Evolutionary conservation across 2,329 filamentous ascomycete species (phyloP), one percentile per base, ranked within the genome.

Genomic region (Fusarium oxysporum): DNA sequence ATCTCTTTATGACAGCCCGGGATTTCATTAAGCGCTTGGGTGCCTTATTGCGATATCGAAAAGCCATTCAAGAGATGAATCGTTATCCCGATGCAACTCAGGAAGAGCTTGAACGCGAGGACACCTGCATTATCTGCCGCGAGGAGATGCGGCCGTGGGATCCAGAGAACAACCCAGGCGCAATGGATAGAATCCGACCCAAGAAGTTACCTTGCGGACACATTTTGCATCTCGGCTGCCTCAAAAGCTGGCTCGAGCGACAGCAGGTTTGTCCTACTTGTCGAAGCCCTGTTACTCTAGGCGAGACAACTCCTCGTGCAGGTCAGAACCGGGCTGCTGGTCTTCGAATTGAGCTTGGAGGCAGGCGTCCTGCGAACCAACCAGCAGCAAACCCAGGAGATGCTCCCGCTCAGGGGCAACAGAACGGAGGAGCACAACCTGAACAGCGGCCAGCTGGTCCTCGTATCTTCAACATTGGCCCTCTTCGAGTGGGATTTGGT

Each of bases 241-340:
- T 99, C 65, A 94, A 96, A 82, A 97, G 95, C 81, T 99, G 96
- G 96, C 88, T 99, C 33, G 96, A 99, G 85, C 89, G 96, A 72
- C 96, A 99, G 81, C 96, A 99, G 83, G 95, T 97, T 38, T 99
- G 96, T 80, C 96, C 96, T 11, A 99, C 95, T 5, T 99, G 96
- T 81, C 91, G 96, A 76, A 90, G 93, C 56, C 92, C 96, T 21
- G 96, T 97, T 21, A 79, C 79, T 12, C 75, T 73, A 5, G 79
- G 78, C 43, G 79, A 79, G 40, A 70, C 72, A 16, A 57, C 69
- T 21, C 78, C 69, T n/a, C 78, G 78, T 17, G 71, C 73, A 8
- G 72, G 62, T 1, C 76, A 79, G 67, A 77, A 78, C 30, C 77
- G 77, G 55, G 78, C 71, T 21, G 77, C 75, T 41, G 78, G 77